Base-by-base conservation (phyloP, 1,284 basidiomycete genomes). In the Fistulina hepatica region DNA sequence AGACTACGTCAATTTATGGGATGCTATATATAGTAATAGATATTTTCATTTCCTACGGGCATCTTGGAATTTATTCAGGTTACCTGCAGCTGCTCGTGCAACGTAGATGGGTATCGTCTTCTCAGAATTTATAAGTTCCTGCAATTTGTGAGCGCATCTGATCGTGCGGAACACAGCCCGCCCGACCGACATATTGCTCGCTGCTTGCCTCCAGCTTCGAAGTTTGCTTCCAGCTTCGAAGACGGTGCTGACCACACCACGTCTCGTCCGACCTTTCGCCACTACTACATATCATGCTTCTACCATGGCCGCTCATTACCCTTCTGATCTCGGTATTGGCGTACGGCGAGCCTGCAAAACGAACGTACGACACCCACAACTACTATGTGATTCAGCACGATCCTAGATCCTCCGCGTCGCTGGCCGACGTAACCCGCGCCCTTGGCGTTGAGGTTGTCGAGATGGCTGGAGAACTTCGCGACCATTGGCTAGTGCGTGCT, bases 401-500 rank as follows among this genome's bases (percentile, higher is more conserved):
- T 6, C 55, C 60, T 34, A 44, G 53, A 32, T 47, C 49, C 35
- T 65, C 65, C 24, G 63, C 67, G 44, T 71, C 81, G 40, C 61
- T 81, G 45, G 58, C 59, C 33, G 69, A 78, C 36, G 65, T 83
- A 31, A 71, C 81, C 2, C 45, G 58, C 3, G 60, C 65, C 2
- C 70, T 97, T 6, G 81, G 80, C 16, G 81, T 89, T 8, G 82
- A 97, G 57, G 62, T 95, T 35, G 82, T 97, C 36, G 90, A 94
- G 52, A 79, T 73, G 45, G 81, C 82, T 10, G 94, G 94, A 25
- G 83, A 95, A 56, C 73, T 98, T 8, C 55, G 57, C 3, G 69
- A 91, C 41, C 72, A 85, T 57, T 98, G 85, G 83, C 69, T 98
- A 4, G 76, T 97, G n/a, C 73, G 88, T 11, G 64, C 69, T 28